Evolutionary conservation across 1,284 basidiomycete genomes (phyloP).

Genomic region (Leccinum fuscescens): DNA sequence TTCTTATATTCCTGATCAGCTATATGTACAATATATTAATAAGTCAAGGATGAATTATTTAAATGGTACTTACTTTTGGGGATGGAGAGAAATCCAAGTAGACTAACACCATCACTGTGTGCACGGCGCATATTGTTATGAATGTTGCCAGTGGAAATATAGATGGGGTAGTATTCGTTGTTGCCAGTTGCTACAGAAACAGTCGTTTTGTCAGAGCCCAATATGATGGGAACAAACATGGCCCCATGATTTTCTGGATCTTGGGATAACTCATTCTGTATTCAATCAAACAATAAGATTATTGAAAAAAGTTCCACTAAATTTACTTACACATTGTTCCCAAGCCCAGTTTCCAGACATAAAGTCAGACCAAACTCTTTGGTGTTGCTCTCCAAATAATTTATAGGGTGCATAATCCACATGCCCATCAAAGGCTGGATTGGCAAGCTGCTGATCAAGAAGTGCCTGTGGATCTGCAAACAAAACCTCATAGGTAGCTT

Average conservation of each 20-base stretch:
- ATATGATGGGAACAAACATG: conserved; percentile 1
- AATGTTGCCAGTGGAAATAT: background rate
- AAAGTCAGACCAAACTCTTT: background rate
- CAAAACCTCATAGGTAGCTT: background rate
- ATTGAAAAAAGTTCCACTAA: background rate
- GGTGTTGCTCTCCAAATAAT: background rate
- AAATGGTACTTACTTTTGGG: background rate
- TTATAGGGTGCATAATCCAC: background rate
- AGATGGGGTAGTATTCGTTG: background rate
- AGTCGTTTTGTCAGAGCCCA: conserved; percentile 10
- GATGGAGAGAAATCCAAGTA: background rate
- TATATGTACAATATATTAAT: background rate
- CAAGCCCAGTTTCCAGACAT: background rate
- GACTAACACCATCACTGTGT: background rate
- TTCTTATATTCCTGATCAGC: background rate
- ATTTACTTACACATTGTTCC: background rate
- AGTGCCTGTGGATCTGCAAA: background rate
- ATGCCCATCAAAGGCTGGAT: background rate
- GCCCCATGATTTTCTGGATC: background rate
- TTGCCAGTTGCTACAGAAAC: conserved; percentile 6
- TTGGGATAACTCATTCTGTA: background rate
- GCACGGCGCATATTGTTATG: background rate
- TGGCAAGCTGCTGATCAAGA: background rate
- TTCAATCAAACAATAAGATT: background rate
- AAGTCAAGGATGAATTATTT: background rate